Conservation (phyloP, 768 basidiomycete species). For the Tubosaeta brunneosetosa region DNA sequence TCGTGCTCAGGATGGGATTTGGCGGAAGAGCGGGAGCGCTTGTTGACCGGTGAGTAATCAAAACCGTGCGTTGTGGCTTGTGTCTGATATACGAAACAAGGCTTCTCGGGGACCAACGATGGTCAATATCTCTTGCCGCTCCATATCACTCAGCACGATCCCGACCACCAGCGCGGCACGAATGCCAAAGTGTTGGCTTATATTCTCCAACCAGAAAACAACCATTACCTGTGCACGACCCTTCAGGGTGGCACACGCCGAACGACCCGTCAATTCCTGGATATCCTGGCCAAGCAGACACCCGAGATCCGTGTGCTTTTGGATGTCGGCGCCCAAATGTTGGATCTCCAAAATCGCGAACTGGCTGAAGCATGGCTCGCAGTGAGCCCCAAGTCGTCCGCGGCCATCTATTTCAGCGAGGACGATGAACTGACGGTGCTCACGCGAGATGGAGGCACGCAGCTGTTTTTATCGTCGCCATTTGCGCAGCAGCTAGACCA, state of each 20-base stretch:
- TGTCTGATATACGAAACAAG: neutral
- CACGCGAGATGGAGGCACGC: slow-evolving; percentile 33
- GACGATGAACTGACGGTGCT: slow-evolving; percentile 25
- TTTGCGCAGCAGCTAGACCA: slow-evolving; percentile 8
- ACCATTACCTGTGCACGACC: slow-evolving; percentile 8
- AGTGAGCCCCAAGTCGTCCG: slow-evolving; percentile 6
- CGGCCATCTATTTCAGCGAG: slow-evolving; percentile 25
- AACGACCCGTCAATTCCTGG: slow-evolving; percentile 25
- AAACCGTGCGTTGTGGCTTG: neutral
- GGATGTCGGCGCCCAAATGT: slow-evolving; percentile 51
- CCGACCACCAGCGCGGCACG: too few relatives aligned
- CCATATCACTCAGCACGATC: too few relatives aligned
- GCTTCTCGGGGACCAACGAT: too few relatives aligned
- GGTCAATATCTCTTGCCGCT: too few relatives aligned
- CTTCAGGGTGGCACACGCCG: neutral
- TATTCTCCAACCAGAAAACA: too few relatives aligned
- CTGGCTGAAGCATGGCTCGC: slow-evolving; percentile 39
- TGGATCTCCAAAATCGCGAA: slow-evolving; percentile 41
- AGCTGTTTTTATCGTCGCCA: slow-evolving; percentile 36
- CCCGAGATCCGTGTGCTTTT: slow-evolving; percentile 40
- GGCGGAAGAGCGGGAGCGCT: slow-evolving; percentile 15
- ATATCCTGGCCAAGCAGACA: slow-evolving; percentile 26
- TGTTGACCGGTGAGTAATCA: slow-evolving; percentile 17
- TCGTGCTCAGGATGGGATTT: slow-evolving; percentile 29
- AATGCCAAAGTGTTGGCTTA: too few relatives aligned